Evolutionary conservation across 78 protist species (phyloP).

Genomic region (Dictyostelium discoideum): DNA sequence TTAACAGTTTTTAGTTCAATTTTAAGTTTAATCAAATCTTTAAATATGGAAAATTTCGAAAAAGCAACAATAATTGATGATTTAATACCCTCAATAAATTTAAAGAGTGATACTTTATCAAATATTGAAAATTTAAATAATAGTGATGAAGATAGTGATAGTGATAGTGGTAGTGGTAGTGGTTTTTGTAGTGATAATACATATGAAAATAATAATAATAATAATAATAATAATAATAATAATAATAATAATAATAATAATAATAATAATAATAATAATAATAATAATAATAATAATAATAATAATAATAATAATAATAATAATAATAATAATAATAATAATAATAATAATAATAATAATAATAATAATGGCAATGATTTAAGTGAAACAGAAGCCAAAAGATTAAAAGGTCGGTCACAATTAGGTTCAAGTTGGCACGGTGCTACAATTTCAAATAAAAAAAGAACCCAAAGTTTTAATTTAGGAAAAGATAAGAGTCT

Average conservation of each 20-base stretch:
- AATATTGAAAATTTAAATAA: not conserved
- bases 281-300: not conserved
- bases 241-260: not conserved
- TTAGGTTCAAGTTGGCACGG: slow-evolving; percentile 55
- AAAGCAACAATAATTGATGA: slow-evolving; percentile 65
- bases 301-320: not conserved
- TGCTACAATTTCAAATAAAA: slow-evolving; percentile 53
- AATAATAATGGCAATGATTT: not conserved
- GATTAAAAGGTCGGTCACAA: not conserved
- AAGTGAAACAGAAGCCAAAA: not conserved
- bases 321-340: not conserved
- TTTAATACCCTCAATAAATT: slow-evolving; percentile 45
- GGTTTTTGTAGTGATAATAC: not conserved
- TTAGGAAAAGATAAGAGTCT: slow-evolving; percentile 23
- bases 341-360: not conserved
- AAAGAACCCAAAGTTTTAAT: slow-evolving; percentile 56
- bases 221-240: not conserved
- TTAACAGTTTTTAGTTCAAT: slow-evolving; percentile 72
- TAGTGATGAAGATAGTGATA: slow-evolving; percentile 5
- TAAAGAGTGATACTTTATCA: not conserved
- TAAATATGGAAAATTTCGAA: slow-evolving; percentile 60
- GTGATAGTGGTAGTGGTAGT: not conserved
- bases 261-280: not conserved
- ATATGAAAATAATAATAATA: not conserved
- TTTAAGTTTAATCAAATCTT: slow-evolving; percentile 40